Base-by-base conservation (phyloP, 2,329 filamentous ascomycete genomes). In the Microcera coccophila region DNA sequence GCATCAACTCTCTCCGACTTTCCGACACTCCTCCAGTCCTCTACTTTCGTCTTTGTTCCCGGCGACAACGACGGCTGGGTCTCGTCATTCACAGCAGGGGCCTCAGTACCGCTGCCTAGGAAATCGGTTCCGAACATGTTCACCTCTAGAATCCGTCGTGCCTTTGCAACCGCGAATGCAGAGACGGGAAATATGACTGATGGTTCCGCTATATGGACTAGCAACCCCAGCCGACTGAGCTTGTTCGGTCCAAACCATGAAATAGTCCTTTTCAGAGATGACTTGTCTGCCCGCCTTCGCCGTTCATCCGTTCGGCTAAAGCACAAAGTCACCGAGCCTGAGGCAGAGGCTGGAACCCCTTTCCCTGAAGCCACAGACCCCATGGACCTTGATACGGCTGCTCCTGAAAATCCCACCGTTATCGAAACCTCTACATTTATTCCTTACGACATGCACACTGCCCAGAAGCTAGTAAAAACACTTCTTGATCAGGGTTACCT, bases 51-150 rank as follows among this genome's bases (percentile, higher is more conserved):
- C 22, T 95, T 98, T 60, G 86, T 97, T 0, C 93, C 93, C 0
- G 93, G 93, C 21, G 91, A 97, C 67, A 95, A 96, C 62, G 93
- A 98, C 63, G 90, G 88, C n/a, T 98, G 93, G 93, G 81, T 85
- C 4, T 95, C 89, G 1, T 79, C 90, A 2, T 95, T 95, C 62
- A 81, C 81, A 1, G 84, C 82, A 2, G 88, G 88, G 4, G 84
- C 86, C 1, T 81, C 85, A 0, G 78, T 79, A 1, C 79, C 84
- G 0, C 61, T 91, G 10, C 88, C 88, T 0, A 70, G 84, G 9
- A 83, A 84, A 51, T 68, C 77, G 0, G 78, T 98, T 2, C 93
- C 93, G 1, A 86, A 91, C 5, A 72, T 96, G 54, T 98, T 98
- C 67, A 97, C 91, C 0, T 91, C 84, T 22, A 78, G 93, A 14